Evolutionary conservation across 1,139 yeast species (phyloP).

Genomic region (Meyerozyma carpophila): DNA sequence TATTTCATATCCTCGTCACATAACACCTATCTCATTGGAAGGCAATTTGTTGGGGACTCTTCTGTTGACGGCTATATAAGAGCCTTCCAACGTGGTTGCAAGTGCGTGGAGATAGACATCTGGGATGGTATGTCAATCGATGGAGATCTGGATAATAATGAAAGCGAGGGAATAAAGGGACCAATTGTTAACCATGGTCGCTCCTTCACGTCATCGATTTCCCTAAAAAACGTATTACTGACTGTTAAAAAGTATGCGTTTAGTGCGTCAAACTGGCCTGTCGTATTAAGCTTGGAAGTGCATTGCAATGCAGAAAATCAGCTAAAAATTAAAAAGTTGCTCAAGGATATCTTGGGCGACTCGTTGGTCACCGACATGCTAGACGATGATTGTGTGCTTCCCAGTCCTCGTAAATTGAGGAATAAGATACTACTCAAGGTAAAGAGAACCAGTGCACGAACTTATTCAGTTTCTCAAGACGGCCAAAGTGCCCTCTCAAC

Average conservation of each 20-base stretch:
- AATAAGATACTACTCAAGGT: constrained; percentile 73
- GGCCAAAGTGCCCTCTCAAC: constrained; percentile 14
- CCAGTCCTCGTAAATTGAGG: constrained; percentile 68
- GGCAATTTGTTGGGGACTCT: constrained; percentile 89
- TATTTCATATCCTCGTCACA: constrained; percentile 92
- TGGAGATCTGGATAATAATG: constrained; percentile 12
- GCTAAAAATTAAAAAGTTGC: constrained; percentile 41
- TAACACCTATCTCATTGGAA: constrained; percentile 83
- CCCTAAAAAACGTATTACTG: constrained; percentile 62
- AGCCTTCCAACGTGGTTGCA: constrained; percentile 84
- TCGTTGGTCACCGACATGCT: constrained; percentile 46
- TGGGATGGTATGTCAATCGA: constrained; percentile 65
- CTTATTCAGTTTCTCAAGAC: background rate
- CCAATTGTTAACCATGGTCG: constrained; percentile 92
- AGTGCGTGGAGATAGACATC: constrained; percentile 88
- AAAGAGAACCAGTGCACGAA: constrained; percentile 40
- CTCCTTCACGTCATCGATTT: constrained; percentile 70
- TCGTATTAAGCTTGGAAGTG: constrained; percentile 82
- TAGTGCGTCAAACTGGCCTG: constrained; percentile 74
- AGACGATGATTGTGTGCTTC: constrained; percentile 32
- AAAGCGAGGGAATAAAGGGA: constrained; percentile 24
- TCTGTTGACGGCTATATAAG: constrained; percentile 89
- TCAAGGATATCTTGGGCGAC: constrained; percentile 57
- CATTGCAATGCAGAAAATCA: constrained; percentile 72
- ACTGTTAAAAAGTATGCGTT: constrained; percentile 82